Base-by-base conservation (phyloP, 768 basidiomycete genomes). In the Leccinum incarnatum region DNA sequence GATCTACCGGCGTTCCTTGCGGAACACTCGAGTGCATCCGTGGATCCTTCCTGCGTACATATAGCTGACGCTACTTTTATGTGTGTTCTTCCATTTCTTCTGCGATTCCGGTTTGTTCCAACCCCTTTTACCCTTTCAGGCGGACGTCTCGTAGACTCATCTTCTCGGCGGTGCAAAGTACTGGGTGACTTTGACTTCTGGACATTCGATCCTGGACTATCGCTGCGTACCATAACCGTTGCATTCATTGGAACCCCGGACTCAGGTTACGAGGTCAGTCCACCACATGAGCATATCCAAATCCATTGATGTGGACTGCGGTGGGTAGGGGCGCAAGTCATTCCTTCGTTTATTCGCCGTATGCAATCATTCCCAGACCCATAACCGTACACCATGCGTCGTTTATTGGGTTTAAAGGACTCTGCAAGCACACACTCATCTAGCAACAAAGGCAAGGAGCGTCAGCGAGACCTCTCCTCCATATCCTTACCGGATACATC, bases 371-470 rank as follows among this genome's bases (percentile, higher is more conserved):
- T 58, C 48, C 49, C 54, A 32, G 19, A 59, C 54, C 45, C n/a
- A 49, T 64, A 62, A 52, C 54, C 25, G 52, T 37, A 36, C 51
- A 61, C 60, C 55, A 72, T 72, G 71, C 73, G 73, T 48, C 72
- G 73, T 56, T 49, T 73, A 21, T 58, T 73, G 29, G 62, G 73
- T 21, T 67, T 71, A 55, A 73, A 73, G 55, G 63, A 65, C 49
- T 48, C 67, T 45, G 40, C 61, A 56, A 59, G 51, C 25, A 42
- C 60, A 1, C 34, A 29, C 34, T 55, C 58, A n/a, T 53, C 59
- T 19, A 42, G 53, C 5, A 60, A 50, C 47, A 30, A 74, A 52
- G 69, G 66, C 51, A 74, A 70, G 54, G 64, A 65, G 19, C 65
- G 60, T 37, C 71, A 62, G 42, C 59, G 40, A 52, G 62, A 64